These are phyloP conservation scores for Calcarisporium arbuscula DNA, from an alignment of 2,329 filamentous ascomycete species.

Conservation along the genomic window DNA sequence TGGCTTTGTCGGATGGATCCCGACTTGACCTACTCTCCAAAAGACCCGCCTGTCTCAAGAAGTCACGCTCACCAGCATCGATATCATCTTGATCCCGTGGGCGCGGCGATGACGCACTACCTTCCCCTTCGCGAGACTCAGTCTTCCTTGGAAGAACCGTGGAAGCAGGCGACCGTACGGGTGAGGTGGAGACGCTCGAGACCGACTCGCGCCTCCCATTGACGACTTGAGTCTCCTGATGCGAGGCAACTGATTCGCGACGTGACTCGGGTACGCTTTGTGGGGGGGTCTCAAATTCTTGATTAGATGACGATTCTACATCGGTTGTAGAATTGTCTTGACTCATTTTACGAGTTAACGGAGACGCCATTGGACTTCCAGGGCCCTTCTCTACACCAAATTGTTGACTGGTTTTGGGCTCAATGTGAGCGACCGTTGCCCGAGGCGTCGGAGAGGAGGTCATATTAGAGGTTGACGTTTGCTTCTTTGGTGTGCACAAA, in stretches of 20 bases:
- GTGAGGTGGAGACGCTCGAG: slow-evolving; percentile 23
- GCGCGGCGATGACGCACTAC: slow-evolving; percentile 12
- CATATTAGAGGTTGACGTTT: slow-evolving; percentile 8
- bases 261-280: slow-evolving; percentile 21
- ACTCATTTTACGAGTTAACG: slow-evolving; percentile 13
- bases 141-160: slow-evolving; percentile 13
- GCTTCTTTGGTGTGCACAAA: too few species aligned
- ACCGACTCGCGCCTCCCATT: slow-evolving; percentile 23
- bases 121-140: slow-evolving; percentile 15
- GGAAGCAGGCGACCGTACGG: slow-evolving; percentile 17
- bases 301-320: slow-evolving; percentile 20
- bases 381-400: slow-evolving; percentile 18
- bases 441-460: slow-evolving; percentile 19
- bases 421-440: slow-evolving; percentile 15
- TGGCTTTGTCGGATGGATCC: slow-evolving; percentile 26
- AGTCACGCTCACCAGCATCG: slow-evolving; percentile 61
- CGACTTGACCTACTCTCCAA: slow-evolving; percentile 35
- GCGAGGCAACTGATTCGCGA: slow-evolving; percentile 1
- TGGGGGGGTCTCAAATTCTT: slow-evolving; percentile 23
- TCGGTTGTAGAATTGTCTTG: slow-evolving; percentile 12
- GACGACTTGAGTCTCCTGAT: slow-evolving; percentile 15
- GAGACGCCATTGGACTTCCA: slow-evolving; percentile 19
- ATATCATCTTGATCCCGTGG: slow-evolving; percentile 41
- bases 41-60: slow-evolving; percentile 62
- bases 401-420: slow-evolving; percentile 20